phyloP scores from a whole-genome alignment of 73 alveolate genomes.

The Paramecium tetraurelia region DNA sequence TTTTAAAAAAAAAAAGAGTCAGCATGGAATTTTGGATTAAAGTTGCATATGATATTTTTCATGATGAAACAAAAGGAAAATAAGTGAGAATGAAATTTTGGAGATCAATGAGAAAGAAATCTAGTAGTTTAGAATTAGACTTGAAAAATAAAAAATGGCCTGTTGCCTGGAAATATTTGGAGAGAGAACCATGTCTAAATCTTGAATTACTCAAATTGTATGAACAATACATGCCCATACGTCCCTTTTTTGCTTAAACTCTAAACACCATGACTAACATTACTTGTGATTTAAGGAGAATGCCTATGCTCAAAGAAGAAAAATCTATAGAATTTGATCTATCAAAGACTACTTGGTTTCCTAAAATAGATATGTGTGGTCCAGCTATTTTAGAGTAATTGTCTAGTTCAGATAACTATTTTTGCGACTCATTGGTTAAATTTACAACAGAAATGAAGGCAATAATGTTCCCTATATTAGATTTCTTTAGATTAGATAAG shows the following conservation, averaged over 20 bases:
- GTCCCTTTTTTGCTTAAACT: not conserved
- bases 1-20: not conserved
- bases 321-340: not conserved
- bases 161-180: conserved; percentile 1
- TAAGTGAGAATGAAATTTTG: conserved; percentile 20
- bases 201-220: not conserved
- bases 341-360: not conserved
- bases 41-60: conserved; percentile 28
- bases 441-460: not conserved
- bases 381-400: not conserved
- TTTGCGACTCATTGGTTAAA: not conserved
- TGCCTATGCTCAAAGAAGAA: conserved; percentile 9
- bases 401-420: not conserved
- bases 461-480: not conserved
- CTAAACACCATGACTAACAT: not conserved
- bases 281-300: not conserved
- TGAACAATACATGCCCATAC: conserved; percentile 4
- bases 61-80: conserved; percentile 4
- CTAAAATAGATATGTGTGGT: not conserved
- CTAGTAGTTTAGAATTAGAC: not conserved
- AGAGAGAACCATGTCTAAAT: not conserved
- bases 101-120: not conserved
- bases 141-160: conserved; percentile 15
- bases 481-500: not conserved
- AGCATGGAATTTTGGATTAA: conserved; percentile 6